A percentile compares a stretch with the other conserved stretches of the same genome.
Conservation (phyloP, 2,329 filamentous ascomycete species). For the Trichoderma afroharzianum region DNA sequence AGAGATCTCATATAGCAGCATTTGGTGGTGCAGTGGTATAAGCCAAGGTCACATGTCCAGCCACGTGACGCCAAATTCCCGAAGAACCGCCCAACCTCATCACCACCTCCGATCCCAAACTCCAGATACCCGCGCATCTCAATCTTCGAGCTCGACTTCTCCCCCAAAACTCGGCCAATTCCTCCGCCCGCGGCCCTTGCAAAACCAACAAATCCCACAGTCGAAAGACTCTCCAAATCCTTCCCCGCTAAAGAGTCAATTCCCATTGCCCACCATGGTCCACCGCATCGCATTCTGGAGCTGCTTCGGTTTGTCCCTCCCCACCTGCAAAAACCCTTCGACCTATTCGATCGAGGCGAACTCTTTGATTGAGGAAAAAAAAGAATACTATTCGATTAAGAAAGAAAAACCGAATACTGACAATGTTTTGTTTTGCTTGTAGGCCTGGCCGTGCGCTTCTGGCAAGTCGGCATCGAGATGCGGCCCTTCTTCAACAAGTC, state of each 20-base stretch:
- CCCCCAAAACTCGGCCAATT: conserved; percentile 19
- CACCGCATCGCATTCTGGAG: conserved; percentile 74
- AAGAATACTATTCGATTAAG: too few species aligned
- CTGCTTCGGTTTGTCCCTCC: conserved; percentile 73
- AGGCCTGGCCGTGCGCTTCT: conserved; percentile 90
- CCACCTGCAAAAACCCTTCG: not conserved
- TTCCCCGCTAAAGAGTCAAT: not conserved
- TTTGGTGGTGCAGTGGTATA: not conserved
- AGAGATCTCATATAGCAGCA: not conserved
- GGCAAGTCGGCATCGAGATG: conserved; percentile 99
- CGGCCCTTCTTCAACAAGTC: conserved; percentile 84
- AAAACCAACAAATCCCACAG: not conserved
- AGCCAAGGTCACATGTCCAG: not conserved
- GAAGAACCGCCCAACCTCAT: conserved; percentile 21
- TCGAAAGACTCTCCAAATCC: too few species aligned
- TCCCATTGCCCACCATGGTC: conserved; percentile 48
- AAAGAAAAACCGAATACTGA: too few species aligned
- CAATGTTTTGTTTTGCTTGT: not conserved
- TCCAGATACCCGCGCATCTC: conserved; percentile 19
- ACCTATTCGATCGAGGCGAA: too few species aligned
- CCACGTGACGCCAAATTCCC: conserved; percentile 3
- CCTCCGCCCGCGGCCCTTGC: conserved; percentile 10
- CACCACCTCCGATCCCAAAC: conserved; percentile 26
- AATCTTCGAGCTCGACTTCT: not conserved
- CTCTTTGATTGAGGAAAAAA: too few species aligned